Evolutionary conservation across 169 alveolate species (phyloP), one percentile per base, ranked within the genome.

Genomic region (Amoebophrya sp.): DNA sequence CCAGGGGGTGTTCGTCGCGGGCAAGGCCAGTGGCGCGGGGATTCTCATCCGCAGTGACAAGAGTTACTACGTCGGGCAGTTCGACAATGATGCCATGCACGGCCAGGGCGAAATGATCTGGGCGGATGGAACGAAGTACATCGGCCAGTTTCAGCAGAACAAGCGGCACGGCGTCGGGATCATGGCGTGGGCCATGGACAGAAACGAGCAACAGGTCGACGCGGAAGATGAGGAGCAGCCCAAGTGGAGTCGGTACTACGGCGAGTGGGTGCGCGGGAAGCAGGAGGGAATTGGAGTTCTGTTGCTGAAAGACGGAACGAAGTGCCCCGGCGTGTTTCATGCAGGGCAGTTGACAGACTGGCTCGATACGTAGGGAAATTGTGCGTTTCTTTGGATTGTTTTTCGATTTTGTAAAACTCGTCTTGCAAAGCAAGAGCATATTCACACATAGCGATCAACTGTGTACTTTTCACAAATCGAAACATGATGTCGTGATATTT

Each of bases 21-120:
- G 83, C 12, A 66, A 66, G 83, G 83, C 83, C 32, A 2, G 18
- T 25, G 83, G 83, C 10, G 83, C 83, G 29, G 83, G 83, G 83
- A n/a, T 66, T 66, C 18, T 66, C 7, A 25, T 66, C 38, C 83
- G 83, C 38, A 12, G 35, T 7, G 83, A 66, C 83, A 66, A 66
- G 35, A 66, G 83, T 25, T 66, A 66, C 83, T 66, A 66, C 35
- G 83, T 66, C 10, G 83, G 83, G 32, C 83, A 66, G 35, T 66
- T 66, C 35, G 83, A 66, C 7, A 3, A 7, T 3, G 83, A 66
- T 25, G 10, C 38, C 83, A 66, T 66, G 83, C 83, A 66, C 83
- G 83, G 83, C 35, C 83, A 66, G 83, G 83, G 83, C 38, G 83
- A 66, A 25, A 66, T 66, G 83, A 66, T 66, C 18, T 66, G 83